Evolutionary conservation across 1,139 yeast species (phyloP), one percentile per base, ranked within the genome.

Genomic region (Geotrichum europaeum): DNA sequence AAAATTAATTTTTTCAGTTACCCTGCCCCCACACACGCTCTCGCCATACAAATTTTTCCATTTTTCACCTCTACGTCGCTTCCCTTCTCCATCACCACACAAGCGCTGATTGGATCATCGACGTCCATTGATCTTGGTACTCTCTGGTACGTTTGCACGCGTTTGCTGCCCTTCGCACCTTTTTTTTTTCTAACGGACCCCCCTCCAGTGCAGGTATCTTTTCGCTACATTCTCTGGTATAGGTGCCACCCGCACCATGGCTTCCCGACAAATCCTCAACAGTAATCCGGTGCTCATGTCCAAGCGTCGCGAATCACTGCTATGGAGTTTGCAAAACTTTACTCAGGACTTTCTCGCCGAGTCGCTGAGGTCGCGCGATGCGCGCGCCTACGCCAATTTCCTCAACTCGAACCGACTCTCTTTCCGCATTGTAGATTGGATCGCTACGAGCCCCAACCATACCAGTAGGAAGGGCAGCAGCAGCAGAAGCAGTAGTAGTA

Each of bases 291-390:
- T 52, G 56, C 43, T 55, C 34, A 36, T 53, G 34, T 53, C 60
- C 18, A 49, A 49, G 28, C 62, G 53, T 50, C 52, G 59, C 24
- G 61, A 59, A 15, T 47, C 55, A 25, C 20, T 59, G 49, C 36
- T 57, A 45, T 62, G 64, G 64, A 47, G 64, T 30, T 13, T 59
- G 40, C 59, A 59, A 22, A 62, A 59, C 45, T 59, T 62, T 34
- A 60, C 62, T 4, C 61, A 53, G 55, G 64, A 62, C 56, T 59
- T 62, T 50, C 43, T 62, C n/a, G 57, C 62, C 30, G 62, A 59
- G 50, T 45, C 61, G 20, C 25, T 61, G 34, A 49, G 32, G 40
- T 53, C 25, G 25, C 52, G 49, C 20, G 59, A 59, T 47, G 18
- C 56, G 7, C 43, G 52, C 45, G 57, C 49, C 28, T 59, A 59